Percentiles rank a stretch among this genome's conserved stretches.
Evolutionary conservation across 139 green algal genomes (phyloP).

Genomic region (Coelastrella sp.): DNA sequence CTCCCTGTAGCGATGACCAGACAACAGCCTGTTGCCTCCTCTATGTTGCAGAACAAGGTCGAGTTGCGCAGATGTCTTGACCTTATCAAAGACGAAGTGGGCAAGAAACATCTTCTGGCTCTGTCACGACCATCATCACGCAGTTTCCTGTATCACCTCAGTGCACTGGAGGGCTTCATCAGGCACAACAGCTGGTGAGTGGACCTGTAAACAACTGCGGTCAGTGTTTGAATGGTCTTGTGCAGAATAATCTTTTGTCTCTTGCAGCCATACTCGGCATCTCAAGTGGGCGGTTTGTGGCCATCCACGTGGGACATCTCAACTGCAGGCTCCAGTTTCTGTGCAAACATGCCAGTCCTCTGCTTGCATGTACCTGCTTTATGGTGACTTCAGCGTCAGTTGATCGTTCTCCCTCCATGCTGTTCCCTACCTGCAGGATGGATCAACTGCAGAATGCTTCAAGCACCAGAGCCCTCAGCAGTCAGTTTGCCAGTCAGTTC

Average conservation of each 20-base stretch:
- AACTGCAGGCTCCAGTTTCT: too few species aligned
- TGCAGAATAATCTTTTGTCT: too few species aligned
- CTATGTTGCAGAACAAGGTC: background rate
- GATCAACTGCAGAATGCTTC: background rate
- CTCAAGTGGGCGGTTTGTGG: too few species aligned
- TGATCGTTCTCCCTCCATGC: too few species aligned
- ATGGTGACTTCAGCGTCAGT: too few species aligned
- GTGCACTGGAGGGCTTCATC: background rate
- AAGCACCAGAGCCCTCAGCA: background rate
- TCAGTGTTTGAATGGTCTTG: too few species aligned
- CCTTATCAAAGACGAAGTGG: constrained; percentile 8
- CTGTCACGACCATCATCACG: background rate
- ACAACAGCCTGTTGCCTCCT: too few species aligned
- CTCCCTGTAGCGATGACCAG: background rate
- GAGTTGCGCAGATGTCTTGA: background rate
- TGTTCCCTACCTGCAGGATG: constrained; percentile 13
- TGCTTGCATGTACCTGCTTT: too few species aligned
- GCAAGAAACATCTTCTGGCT: background rate
- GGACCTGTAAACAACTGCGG: too few species aligned
- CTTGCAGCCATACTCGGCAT: too few species aligned
- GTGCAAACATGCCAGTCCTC: too few species aligned
- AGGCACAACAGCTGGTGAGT: constrained; percentile 6
- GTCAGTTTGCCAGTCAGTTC: background rate
- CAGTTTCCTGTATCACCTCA: background rate
- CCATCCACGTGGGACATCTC: too few species aligned